phyloP scores from a whole-genome alignment of 495 filamentous ascomycete species.

The Penicillium samsonianum region DNA sequence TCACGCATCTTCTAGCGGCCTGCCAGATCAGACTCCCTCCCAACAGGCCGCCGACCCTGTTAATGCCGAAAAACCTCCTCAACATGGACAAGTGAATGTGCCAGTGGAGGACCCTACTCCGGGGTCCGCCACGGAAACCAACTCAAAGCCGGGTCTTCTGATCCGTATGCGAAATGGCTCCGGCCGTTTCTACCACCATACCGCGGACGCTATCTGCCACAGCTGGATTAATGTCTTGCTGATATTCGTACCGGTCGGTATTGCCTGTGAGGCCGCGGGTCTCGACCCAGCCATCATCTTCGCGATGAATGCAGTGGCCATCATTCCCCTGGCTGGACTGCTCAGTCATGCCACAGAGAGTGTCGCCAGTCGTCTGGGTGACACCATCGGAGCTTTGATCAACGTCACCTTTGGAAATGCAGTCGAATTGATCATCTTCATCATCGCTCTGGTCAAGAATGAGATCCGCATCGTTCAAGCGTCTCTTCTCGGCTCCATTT shows the following conservation, averaged over 20 bases:
- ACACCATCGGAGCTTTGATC: constrained; percentile 77
- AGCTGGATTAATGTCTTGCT: constrained; percentile 81
- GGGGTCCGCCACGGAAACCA: constrained; percentile 26
- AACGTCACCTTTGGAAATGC: constrained; percentile 91
- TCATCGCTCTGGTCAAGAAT: constrained; percentile 50
- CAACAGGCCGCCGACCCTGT: constrained; percentile 15
- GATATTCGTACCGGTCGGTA: constrained; percentile 79
- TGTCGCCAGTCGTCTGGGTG: constrained; percentile 73
- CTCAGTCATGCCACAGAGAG: constrained; percentile 81
- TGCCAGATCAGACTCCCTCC: constrained; percentile 10
- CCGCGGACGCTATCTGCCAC: constrained; percentile 43
- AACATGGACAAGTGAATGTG: constrained; percentile 44
- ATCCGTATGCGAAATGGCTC: constrained; percentile 38
- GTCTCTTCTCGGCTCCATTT: constrained; percentile 81
- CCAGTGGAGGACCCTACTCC: constrained; percentile 20
- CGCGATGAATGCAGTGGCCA: constrained; percentile 79
- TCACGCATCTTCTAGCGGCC: constrained; percentile 40
- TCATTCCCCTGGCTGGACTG: constrained; percentile 79
- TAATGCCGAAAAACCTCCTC: constrained; percentile 13
- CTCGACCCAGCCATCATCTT: constrained; percentile 60
- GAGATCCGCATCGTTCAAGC: constrained; percentile 90
- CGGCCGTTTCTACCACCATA: constrained; percentile 40
- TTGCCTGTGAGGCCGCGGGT: constrained; percentile 58
- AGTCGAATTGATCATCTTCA: constrained; percentile 85
- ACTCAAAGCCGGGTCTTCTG: constrained; percentile 30